Conservation (phyloP, 257 asterid species). For the Verbascum thapsus region DNA sequence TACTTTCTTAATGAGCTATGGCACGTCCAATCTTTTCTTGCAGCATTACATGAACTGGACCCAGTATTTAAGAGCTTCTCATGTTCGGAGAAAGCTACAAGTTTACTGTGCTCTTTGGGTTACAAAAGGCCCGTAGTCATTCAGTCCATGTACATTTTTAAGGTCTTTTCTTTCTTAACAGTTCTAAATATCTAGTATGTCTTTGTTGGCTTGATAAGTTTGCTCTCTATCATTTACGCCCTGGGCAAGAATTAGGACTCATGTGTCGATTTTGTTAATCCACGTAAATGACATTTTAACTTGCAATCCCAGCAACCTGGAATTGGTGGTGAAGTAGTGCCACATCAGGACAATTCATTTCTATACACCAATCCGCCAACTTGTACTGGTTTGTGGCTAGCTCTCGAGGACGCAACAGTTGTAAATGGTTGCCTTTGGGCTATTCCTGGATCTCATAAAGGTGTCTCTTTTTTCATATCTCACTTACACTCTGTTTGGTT, state of each 20-base stretch:
- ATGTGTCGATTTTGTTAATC: too few species aligned
- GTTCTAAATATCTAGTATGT: not conserved
- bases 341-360: slow-evolving; percentile 92
- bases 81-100: slow-evolving; percentile 51
- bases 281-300: too few species aligned
- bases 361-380: slow-evolving; percentile 73
- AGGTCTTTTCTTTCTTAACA: slow-evolving; percentile 41
- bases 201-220: too few species aligned
- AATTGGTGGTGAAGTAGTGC: slow-evolving; percentile 85
- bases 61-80: slow-evolving; percentile 72
- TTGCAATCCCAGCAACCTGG: slow-evolving; percentile 76
- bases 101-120: slow-evolving; percentile 59
- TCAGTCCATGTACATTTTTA: slow-evolving; percentile 85
- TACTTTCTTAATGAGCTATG: not conserved
- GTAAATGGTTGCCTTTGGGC: slow-evolving; percentile 96
- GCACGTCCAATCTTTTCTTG: slow-evolving; percentile 24
- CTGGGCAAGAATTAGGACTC: too few species aligned
- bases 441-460: slow-evolving; percentile 83
- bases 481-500: too few species aligned
- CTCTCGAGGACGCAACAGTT: slow-evolving; percentile 78
- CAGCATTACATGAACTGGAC: slow-evolving; percentile 72
- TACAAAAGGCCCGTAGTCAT: slow-evolving; percentile 64
- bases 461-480: slow-evolving; percentile 37
- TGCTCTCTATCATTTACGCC: too few species aligned
- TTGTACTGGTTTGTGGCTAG: slow-evolving; percentile 94